Conservation (phyloP, 2,329 filamentous ascomycete species). For the Paracamarosporium sp. region DNA sequence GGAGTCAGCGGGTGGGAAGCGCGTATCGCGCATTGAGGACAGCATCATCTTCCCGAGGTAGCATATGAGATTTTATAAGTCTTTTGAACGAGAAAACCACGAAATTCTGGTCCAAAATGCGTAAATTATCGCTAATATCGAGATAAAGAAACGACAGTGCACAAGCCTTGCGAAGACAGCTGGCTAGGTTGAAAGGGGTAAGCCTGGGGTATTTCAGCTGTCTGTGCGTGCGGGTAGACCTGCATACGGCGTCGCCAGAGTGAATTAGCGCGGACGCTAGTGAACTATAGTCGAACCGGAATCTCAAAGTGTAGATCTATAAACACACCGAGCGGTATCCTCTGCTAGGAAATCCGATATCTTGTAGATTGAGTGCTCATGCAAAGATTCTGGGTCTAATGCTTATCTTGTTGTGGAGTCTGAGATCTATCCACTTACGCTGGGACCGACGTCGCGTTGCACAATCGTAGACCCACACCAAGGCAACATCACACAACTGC, state of each 20-base stretch:
- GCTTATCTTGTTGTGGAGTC: too few species aligned
- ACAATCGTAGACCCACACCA: too few species aligned
- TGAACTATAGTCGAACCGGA: background rate
- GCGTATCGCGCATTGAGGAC: background rate
- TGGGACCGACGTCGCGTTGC: too few species aligned
- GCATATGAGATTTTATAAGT: background rate
- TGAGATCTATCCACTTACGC: too few species aligned
- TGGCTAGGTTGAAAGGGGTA: background rate
- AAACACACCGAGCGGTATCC: too few species aligned
- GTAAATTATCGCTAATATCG: background rate
- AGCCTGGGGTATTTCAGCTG: background rate
- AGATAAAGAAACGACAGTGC: background rate
- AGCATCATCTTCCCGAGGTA: background rate
- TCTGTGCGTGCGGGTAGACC: background rate
- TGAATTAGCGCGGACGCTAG: background rate
- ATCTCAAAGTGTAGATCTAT: background rate
- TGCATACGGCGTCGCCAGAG: background rate
- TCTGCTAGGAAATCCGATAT: too few species aligned
- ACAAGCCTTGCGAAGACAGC: slow-evolving; percentile 2
- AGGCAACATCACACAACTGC: too few species aligned
- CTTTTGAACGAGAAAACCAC: background rate
- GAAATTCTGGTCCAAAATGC: background rate
- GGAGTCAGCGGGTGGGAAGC: background rate
- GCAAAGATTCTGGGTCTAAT: too few species aligned
- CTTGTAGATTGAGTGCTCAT: too few species aligned